phyloP scores from a whole-genome alignment of 2,329 filamentous ascomycete species.

The Beauveria brongniartii region DNA sequence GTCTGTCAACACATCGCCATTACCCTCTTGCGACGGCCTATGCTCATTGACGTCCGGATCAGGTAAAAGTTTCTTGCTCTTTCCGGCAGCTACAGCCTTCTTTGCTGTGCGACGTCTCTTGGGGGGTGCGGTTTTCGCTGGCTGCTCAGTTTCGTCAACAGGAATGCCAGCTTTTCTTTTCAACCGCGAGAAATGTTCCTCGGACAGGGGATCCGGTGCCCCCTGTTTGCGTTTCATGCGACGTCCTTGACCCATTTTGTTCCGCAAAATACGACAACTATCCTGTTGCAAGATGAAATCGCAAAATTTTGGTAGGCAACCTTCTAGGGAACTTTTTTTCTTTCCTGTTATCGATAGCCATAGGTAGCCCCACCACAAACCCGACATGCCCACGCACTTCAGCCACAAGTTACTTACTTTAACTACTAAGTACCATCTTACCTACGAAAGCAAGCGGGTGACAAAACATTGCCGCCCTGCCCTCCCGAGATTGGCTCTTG shows the following conservation, averaged over 20 bases:
- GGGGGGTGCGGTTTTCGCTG: conserved; percentile 57
- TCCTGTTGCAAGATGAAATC: neutral
- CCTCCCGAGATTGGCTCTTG: no score
- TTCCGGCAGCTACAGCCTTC: conserved; percentile 23
- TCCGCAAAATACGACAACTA: neutral
- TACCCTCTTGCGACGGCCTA: conserved; percentile 20
- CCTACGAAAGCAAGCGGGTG: no score
- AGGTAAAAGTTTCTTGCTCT: conserved; percentile 1
- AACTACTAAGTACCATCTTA: no score
- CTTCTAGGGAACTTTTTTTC: conserved; percentile 6
- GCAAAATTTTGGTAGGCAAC: neutral
- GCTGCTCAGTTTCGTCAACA: conserved; percentile 38
- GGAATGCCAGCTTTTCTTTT: conserved; percentile 79
- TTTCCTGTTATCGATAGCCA: conserved; percentile 5
- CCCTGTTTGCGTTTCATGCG: conserved; percentile 97
- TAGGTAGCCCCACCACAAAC: neutral
- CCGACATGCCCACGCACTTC: no score
- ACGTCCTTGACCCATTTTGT: conserved; percentile 72
- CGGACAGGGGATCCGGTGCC: conserved; percentile 71
- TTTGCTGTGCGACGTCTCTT: conserved; percentile 35
- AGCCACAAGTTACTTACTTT: no score
- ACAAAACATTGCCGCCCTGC: no score
- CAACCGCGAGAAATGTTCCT: conserved; percentile 65
- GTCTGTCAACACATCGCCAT: conserved; percentile 34
- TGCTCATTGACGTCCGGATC: conserved; percentile 14